Conservation (phyloP, 75 land plant genomes). For the Selaginella tamariscina region DNA sequence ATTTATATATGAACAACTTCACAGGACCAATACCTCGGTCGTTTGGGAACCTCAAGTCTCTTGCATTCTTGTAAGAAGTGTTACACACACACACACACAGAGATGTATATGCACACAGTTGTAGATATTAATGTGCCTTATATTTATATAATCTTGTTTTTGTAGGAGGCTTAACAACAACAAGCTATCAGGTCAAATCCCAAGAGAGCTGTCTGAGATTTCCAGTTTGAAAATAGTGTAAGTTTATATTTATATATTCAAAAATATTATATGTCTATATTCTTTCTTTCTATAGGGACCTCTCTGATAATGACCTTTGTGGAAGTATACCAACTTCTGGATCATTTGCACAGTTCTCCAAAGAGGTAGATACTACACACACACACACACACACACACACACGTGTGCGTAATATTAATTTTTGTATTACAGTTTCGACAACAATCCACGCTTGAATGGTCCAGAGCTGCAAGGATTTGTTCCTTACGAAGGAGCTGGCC, state of each 20-base stretch:
- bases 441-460: constrained; percentile 10
- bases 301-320: constrained; percentile 8
- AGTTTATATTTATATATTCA: not conserved
- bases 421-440: constrained; percentile 2
- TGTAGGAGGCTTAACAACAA: constrained; percentile 4
- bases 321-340: constrained; percentile 6
- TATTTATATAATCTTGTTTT: not conserved
- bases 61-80: not conserved
- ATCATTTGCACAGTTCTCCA: constrained; percentile 10
- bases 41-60: constrained; percentile 8
- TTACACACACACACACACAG: too few species aligned
- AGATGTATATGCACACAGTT: too few species aligned
- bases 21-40: constrained; percentile 3
- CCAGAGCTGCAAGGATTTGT: constrained; percentile 11
- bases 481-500: not conserved
- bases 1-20: constrained; percentile 8
- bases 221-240: constrained; percentile 14
- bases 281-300: not conserved
- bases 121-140: too few species aligned
- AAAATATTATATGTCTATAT: not conserved
- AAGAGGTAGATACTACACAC: too few species aligned
- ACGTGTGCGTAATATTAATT: too few species aligned
- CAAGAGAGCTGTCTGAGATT: not conserved
- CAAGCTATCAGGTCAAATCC: constrained; percentile 4
- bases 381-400: too few species aligned